Evolutionary conservation across 148 eudicot species (phyloP), one percentile per base, ranked within the genome.

Genomic region (Fallopia convolvulus): DNA sequence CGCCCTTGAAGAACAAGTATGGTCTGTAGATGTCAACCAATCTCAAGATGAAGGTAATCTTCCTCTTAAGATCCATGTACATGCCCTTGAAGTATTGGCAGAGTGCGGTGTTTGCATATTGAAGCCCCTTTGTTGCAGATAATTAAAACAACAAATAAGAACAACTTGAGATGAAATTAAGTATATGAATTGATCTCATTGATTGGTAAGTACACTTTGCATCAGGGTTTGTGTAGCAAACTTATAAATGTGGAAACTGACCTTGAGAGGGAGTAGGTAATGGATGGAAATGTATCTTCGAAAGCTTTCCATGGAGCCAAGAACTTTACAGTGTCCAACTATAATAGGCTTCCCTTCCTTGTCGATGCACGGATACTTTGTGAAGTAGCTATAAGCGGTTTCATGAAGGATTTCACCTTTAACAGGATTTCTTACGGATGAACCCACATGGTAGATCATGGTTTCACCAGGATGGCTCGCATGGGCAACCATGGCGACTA

Each of bases 241-340:
- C 30, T 26, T 26, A 26, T 26, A 26, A 26, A 26, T 26, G 0
- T 26, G n/a, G 21, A 8, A 3, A 74, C 82, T 71, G 81, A 91
- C 97, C 97, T 92, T 87, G 74, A 88, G 79, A 1, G 97, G 97
- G 30, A 92, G 78, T 17, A 90, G 44, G 82, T 92, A 92, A 72
- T 76, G 88, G 76, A 91, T 65, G 36, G 85, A 77, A 71, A 91
- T 75, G 86, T 89, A 86, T 84, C 87, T 78, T 5, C 76, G 80
- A 80, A 88, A 92, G 84, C 90, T 88, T 20, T 83, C 85, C 88
- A 92, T 86, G 61, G 89, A 75, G 53, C 77, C 78, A 11, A 88
- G 21, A 21, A 90, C 83, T 41, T 77, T 86, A 53, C 86, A 79
- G 20, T 88, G 81, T 53, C 83, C 77, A 52, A 90, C 97, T 3